A percentile compares a stretch with the other conserved stretches of the same genome.
Evolutionary conservation across 1,284 basidiomycete species (phyloP).

Genomic region (Apiotrichum siamense): DNA sequence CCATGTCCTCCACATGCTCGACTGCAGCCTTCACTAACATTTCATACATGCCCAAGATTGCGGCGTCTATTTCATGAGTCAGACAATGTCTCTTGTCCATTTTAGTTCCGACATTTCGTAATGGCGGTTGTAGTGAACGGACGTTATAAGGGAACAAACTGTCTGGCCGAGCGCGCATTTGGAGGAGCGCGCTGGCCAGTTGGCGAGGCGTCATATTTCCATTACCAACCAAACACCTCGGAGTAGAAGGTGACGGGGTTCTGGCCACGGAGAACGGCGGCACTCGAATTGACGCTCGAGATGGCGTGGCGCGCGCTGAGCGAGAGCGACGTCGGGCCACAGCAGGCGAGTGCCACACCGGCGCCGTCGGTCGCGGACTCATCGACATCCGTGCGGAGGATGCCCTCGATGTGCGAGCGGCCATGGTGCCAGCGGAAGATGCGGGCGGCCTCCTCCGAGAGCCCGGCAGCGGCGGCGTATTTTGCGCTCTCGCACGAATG

Average conservation of each 20-base stretch:
- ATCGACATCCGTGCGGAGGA: slow-evolving; percentile 9
- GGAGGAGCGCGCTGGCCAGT: no score
- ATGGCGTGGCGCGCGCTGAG: slow-evolving; percentile 22
- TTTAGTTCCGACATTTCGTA: no score
- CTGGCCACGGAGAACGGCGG: slow-evolving; percentile 21
- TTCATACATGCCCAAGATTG: no score
- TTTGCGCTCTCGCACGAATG: neutral
- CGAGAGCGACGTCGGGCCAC: slow-evolving; percentile 23
- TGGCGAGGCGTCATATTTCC: no score
- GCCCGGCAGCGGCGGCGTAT: neutral
- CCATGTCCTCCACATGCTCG: no score
- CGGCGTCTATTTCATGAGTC: no score
- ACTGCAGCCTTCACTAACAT: no score
- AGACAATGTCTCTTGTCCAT: no score
- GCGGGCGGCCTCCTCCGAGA: neutral
- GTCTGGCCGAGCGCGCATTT: no score
- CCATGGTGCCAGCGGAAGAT: slow-evolving; percentile 11
- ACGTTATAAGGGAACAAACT: no score
- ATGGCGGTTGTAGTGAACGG: no score
- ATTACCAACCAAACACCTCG: slow-evolving; percentile 33
- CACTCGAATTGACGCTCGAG: slow-evolving; percentile 15
- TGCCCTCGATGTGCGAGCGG: slow-evolving; percentile 12
- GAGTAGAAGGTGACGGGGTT: slow-evolving; percentile 20
- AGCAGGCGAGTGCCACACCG: slow-evolving; percentile 14
- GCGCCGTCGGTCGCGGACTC: neutral